phyloP scores from a whole-genome alignment of 768 basidiomycete species.

The Lepiota subincarnata region DNA sequence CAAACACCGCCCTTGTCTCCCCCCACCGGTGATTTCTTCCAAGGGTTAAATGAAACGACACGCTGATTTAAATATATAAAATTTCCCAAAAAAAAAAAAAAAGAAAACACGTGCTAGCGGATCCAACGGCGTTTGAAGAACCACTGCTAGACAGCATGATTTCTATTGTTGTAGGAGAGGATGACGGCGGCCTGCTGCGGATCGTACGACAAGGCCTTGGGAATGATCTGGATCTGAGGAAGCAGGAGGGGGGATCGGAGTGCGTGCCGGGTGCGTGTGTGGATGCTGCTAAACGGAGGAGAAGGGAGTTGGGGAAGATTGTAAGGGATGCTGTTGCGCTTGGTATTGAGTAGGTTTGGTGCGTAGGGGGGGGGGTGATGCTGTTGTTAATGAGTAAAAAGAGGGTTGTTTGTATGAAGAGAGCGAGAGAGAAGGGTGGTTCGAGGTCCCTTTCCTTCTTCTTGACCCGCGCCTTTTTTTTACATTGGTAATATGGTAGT shows the following conservation, averaged over 20 bases:
- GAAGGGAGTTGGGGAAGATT: constrained; percentile 8
- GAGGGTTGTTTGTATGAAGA: neutral
- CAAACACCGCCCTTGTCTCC: too few species aligned
- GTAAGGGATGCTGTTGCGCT: neutral
- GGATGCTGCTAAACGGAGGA: constrained; percentile 25
- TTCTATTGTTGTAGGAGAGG: constrained; percentile 55
- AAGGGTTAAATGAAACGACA: too few species aligned
- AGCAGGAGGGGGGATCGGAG: constrained; percentile 20
- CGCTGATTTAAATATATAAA: too few species aligned
- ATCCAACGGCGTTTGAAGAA: constrained; percentile 90
- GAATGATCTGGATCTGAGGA: constrained; percentile 16
- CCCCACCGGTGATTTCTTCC: too few species aligned
- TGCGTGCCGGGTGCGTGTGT: constrained; percentile 38
- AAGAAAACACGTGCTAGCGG: constrained; percentile 67
- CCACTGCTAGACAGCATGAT: constrained; percentile 74
- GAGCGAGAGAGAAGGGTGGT: too few species aligned
- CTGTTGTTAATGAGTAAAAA: too few species aligned
- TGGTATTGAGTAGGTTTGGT: neutral
- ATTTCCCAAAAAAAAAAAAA: neutral
- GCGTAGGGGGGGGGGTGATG: neutral
- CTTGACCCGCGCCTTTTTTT: too few species aligned
- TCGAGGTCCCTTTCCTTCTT: too few species aligned
- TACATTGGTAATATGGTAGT: too few species aligned
- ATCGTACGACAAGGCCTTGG: constrained; percentile 53
- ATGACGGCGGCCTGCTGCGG: constrained; percentile 42